Conservation (phyloP, 768 basidiomycete genomes). For the Hortiboletus campestris region DNA sequence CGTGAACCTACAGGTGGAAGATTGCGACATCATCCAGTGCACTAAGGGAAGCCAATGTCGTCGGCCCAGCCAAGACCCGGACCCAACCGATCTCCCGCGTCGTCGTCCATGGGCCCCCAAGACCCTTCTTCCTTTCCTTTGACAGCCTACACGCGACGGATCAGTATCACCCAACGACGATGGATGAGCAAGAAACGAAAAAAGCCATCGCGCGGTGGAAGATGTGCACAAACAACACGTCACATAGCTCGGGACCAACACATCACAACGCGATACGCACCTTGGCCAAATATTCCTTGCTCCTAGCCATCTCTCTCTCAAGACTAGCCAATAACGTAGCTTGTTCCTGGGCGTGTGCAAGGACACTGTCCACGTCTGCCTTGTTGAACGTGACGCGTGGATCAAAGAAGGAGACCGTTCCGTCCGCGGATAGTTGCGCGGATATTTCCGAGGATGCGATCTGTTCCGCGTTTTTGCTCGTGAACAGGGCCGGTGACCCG, state of each 20-base stretch:
- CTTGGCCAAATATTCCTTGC: constrained; percentile 74
- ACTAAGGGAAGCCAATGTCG: constrained; percentile 23
- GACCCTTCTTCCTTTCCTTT: constrained; percentile 29
- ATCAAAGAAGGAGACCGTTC: constrained; percentile 74
- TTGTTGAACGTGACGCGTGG: constrained; percentile 57
- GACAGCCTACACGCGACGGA: constrained; percentile 20
- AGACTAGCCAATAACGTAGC: constrained; percentile 21
- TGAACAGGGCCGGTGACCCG: constrained; percentile 3
- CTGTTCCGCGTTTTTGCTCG: constrained; percentile 34
- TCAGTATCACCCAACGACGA: not conserved
- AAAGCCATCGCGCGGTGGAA: not conserved
- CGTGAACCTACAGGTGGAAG: not conserved
- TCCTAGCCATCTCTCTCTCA: constrained; percentile 45
- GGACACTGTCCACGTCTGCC: constrained; percentile 57
- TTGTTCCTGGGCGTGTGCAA: constrained; percentile 54
- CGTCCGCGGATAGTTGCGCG: constrained; percentile 63
- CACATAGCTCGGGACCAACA: not conserved
- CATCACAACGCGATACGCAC: constrained; percentile 33
- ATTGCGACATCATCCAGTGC: not conserved
- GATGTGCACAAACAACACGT: not conserved
- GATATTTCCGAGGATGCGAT: constrained; percentile 70
- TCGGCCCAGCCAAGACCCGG: constrained; percentile 25
- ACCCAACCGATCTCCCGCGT: constrained; percentile 23
- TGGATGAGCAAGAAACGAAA: not conserved
- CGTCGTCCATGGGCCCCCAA: constrained; percentile 30